Conservation (phyloP, 179 eudicot species). For the Beta corolliflora region DNA sequence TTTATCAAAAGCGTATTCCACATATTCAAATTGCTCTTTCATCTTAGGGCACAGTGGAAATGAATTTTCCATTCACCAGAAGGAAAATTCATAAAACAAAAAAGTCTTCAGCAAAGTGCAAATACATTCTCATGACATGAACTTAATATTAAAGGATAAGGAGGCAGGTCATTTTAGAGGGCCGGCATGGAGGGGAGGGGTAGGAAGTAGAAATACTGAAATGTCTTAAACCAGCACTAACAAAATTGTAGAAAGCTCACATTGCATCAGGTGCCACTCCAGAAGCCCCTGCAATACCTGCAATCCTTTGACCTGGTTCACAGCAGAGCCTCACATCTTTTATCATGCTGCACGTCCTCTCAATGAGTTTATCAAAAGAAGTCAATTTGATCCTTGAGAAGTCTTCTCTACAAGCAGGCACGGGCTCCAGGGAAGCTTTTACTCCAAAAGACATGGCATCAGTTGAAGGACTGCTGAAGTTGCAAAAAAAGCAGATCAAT, state of each 20-base stretch:
- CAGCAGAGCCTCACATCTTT: conserved; percentile 78
- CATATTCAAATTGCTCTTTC: background rate
- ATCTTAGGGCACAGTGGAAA: background rate
- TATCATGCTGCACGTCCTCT: conserved; percentile 78
- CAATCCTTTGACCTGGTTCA: conserved; percentile 65
- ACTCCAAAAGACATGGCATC: conserved; percentile 46
- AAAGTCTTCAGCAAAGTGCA: background rate
- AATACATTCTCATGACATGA: background rate
- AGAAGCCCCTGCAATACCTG: conserved; percentile 50
- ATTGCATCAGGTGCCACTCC: conserved; percentile 99
- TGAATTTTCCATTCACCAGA: background rate
- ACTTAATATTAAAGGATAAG: background rate
- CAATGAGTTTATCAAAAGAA: conserved; percentile 85
- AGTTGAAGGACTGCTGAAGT: conserved; percentile 40
- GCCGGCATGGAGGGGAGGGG: too few species aligned
- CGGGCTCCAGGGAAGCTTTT: conserved; percentile 60
- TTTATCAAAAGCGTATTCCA: background rate
- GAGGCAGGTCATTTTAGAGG: background rate
- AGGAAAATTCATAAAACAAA: background rate
- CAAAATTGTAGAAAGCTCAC: conserved; percentile 42
- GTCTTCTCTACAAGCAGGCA: conserved; percentile 92
- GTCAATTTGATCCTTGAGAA: conserved; percentile 81
- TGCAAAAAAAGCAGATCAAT: conserved; percentile 16
- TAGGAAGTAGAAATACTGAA: background rate
- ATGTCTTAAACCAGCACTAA: background rate